phyloP scores from a whole-genome alignment of 306 rosid species.

The Pueraria montana region DNA sequence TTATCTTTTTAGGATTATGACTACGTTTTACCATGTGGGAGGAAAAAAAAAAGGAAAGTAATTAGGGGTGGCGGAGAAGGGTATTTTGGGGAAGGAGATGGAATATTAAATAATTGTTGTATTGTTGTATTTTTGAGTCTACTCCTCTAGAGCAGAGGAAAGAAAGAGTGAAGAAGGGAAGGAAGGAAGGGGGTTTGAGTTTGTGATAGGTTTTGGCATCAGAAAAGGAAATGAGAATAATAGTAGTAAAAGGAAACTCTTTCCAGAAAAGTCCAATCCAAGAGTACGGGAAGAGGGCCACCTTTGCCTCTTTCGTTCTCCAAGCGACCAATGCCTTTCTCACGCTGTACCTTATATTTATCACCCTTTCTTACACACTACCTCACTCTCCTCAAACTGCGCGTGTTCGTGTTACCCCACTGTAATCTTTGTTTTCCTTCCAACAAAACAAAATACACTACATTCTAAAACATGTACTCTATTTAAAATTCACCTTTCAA shows the following conservation, averaged over 20 bases:
- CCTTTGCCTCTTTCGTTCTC: conserved; percentile 80
- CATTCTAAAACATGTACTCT: background rate
- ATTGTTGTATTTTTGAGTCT: conserved; percentile 1
- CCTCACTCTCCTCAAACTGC: conserved; percentile 45
- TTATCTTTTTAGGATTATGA: conserved; percentile 50
- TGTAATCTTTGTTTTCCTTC: background rate
- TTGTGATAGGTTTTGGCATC: conserved; percentile 51
- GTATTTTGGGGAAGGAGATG: conserved; percentile 43
- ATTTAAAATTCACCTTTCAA: too few species aligned
- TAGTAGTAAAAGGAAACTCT: conserved; percentile 64
- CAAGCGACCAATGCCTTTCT: conserved; percentile 66
- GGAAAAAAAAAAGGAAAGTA: conserved; percentile 45
- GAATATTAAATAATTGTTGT: background rate
- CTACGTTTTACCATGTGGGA: conserved; percentile 57
- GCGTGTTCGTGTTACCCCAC: conserved; percentile 42
- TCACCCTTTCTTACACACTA: conserved; percentile 32
- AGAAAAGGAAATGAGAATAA: conserved; percentile 73
- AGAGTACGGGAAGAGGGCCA: conserved; percentile 98
- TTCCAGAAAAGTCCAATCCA: conserved; percentile 91
- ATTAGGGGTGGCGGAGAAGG: conserved; percentile 6
- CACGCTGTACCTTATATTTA: conserved; percentile 74
- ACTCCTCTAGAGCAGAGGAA: background rate
- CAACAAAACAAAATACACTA: background rate
- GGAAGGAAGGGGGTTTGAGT: conserved; percentile 36
- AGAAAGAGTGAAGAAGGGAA: background rate